phyloP scores from a whole-genome alignment of 257 asterid genomes.

The Buddleja alternifolia region DNA sequence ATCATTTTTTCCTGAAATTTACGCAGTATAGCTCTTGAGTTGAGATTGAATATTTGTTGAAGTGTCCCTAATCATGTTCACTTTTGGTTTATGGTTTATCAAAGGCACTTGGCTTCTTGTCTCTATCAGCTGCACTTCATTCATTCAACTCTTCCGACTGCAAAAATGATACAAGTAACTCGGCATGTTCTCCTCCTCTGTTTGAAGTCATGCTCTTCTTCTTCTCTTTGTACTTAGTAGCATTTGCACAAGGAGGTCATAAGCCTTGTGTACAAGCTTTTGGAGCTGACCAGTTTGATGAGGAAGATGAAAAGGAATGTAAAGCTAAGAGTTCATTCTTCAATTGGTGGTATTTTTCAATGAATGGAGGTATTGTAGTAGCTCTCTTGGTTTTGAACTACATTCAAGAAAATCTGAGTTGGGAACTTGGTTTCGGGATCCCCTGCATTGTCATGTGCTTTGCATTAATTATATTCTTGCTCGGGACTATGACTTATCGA shows the following conservation, averaged over 20 bases:
- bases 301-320: too few relatives aligned
- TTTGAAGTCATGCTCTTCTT: slow-evolving; percentile 42
- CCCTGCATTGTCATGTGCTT: slow-evolving; percentile 52
- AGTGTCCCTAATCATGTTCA: background rate
- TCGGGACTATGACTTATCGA: slow-evolving; percentile 51
- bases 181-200: slow-evolving; percentile 42
- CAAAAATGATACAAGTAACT: slow-evolving; percentile 24
- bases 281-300: too few relatives aligned
- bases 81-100: slow-evolving; percentile 19
- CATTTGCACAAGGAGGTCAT: too few relatives aligned
- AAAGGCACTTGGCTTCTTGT: slow-evolving; percentile 44
- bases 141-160: slow-evolving; percentile 35
- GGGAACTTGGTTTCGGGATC: slow-evolving; percentile 70
- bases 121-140: slow-evolving; percentile 42
- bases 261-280: too few relatives aligned
- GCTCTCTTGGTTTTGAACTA: slow-evolving; percentile 44
- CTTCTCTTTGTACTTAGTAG: slow-evolving; percentile 44
- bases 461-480: slow-evolving; percentile 36
- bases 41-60: too few relatives aligned
- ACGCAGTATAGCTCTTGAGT: too few relatives aligned
- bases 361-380: slow-evolving; percentile 33
- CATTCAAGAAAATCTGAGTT: slow-evolving; percentile 57
- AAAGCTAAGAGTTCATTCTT: too few relatives aligned
- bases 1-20: too few relatives aligned
- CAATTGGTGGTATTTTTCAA: too few relatives aligned